Evolutionary conservation across 75 land plant genomes (phyloP).

Genomic region (Pinus taeda): DNA sequence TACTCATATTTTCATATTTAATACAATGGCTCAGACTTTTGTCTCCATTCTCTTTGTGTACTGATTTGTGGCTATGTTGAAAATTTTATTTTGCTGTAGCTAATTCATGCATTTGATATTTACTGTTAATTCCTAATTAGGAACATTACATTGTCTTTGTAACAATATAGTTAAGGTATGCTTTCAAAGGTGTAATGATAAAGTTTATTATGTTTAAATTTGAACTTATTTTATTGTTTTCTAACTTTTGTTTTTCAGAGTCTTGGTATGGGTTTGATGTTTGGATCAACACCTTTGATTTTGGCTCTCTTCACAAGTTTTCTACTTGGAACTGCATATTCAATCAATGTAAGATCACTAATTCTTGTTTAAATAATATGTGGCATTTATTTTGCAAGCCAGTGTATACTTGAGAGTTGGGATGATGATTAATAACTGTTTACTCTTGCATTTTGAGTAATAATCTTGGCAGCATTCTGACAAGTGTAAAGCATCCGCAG

Average conservation of each 20-base stretch:
- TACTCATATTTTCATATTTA: no score
- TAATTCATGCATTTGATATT: no score
- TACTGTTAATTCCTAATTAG: no score
- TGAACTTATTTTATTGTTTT: background rate
- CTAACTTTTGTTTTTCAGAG: slow-evolving; percentile 54
- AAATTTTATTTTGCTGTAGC: no score
- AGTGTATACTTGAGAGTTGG: background rate
- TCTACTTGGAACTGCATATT: slow-evolving; percentile 94
- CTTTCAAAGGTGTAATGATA: background rate
- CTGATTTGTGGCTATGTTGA: no score
- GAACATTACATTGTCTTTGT: no score
- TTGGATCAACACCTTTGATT: slow-evolving; percentile 86
- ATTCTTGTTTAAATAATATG: background rate
- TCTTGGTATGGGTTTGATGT: slow-evolving; percentile 58
- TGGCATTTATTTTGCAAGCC: background rate
- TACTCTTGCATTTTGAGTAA: background rate
- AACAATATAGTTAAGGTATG: background rate
- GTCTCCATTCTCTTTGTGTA: no score
- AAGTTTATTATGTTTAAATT: background rate
- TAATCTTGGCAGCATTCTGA: slow-evolving; percentile 5
- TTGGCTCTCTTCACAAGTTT: slow-evolving; percentile 91
- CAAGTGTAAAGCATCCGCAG: background rate
- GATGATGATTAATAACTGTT: background rate
- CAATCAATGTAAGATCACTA: slow-evolving; percentile 67
- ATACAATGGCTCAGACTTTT: no score